Conservation (phyloP, 495 filamentous ascomycete genomes). For the Penicillium subrubescens region DNA sequence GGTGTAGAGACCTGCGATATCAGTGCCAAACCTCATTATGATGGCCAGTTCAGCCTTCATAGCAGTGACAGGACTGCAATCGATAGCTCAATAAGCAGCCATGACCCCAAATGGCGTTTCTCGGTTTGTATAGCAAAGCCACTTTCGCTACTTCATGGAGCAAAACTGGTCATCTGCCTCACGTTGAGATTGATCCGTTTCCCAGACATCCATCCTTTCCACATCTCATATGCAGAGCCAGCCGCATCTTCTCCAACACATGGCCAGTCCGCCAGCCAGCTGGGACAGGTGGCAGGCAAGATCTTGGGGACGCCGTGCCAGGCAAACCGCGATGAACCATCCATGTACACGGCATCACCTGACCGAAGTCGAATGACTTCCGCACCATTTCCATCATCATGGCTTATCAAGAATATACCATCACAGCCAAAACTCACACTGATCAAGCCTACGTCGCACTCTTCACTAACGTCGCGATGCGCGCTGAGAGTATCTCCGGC, state of each 20-base stretch:
- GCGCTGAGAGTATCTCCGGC: conserved; percentile 85
- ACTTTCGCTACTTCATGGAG: background rate
- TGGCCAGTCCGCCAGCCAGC: conserved; percentile 76
- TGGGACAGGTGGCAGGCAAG: conserved; percentile 73
- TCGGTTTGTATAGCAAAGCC: background rate
- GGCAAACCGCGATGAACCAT: conserved; percentile 73
- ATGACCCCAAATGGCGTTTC: background rate
- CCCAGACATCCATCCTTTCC: conserved; percentile 81
- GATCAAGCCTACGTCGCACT: conserved; percentile 70
- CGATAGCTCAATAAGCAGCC: background rate
- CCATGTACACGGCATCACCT: conserved; percentile 84
- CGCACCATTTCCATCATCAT: conserved; percentile 46
- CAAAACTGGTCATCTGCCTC: conserved; percentile 72
- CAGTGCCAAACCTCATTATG: background rate
- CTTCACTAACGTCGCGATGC: conserved; percentile 89
- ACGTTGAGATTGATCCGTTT: conserved; percentile 92
- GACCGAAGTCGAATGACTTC: conserved; percentile 70
- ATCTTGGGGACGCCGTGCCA: conserved; percentile 95
- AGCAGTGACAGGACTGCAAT: background rate
- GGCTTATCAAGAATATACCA: conserved; percentile 65
- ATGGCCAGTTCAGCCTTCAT: background rate
- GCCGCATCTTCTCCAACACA: conserved; percentile 36
- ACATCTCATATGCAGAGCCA: conserved; percentile 53
- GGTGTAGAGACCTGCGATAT: background rate
- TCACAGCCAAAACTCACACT: conserved; percentile 89